phyloP scores from a whole-genome alignment of 2,329 filamentous ascomycete species.

The Fusarium pseudonygamai region DNA sequence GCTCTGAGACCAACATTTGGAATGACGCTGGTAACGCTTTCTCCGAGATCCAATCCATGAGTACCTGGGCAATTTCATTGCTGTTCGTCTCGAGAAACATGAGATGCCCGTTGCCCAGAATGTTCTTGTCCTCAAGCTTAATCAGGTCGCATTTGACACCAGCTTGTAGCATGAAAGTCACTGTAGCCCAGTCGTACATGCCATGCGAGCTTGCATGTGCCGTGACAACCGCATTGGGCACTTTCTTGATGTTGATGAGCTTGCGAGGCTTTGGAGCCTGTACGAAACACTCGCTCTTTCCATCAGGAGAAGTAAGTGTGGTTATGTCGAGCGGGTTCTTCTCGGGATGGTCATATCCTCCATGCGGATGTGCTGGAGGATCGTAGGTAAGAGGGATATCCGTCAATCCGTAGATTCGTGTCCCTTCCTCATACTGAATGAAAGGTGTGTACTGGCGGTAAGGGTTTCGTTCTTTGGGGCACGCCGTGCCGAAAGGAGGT shows the following conservation, averaged over 20 bases:
- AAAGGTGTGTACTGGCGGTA: slow-evolving; percentile 33
- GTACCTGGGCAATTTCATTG: slow-evolving; percentile 50
- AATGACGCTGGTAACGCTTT: not conserved
- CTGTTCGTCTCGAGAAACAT: slow-evolving; percentile 65
- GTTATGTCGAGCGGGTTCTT: slow-evolving; percentile 31
- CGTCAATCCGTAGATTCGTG: slow-evolving; percentile 52
- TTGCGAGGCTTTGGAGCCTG: slow-evolving; percentile 44
- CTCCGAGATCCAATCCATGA: slow-evolving; percentile 51
- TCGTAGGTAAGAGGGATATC: slow-evolving; percentile 55
- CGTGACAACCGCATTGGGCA: slow-evolving; percentile 61
- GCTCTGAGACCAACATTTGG: not conserved
- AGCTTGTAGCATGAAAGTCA: slow-evolving; percentile 61
- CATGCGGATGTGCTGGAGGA: slow-evolving; percentile 45
- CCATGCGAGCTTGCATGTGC: slow-evolving; percentile 63
- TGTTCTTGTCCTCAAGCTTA: slow-evolving; percentile 53
- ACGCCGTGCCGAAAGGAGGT: slow-evolving; percentile 55
- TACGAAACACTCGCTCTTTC: slow-evolving; percentile 33
- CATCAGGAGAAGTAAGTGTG: slow-evolving; percentile 9
- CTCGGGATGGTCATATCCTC: slow-evolving; percentile 1
- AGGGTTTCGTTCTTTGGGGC: not conserved
- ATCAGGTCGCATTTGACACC: slow-evolving; percentile 57
- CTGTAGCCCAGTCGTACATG: slow-evolving; percentile 64
- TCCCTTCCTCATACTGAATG: slow-evolving; percentile 40
- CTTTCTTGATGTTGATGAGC: slow-evolving; percentile 57
- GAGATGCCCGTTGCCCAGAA: slow-evolving; percentile 66